These are phyloP conservation scores for Elaeis guineensis DNA, from an alignment of 176 grass and related monocot genomes.

Conservation along the genomic window DNA sequence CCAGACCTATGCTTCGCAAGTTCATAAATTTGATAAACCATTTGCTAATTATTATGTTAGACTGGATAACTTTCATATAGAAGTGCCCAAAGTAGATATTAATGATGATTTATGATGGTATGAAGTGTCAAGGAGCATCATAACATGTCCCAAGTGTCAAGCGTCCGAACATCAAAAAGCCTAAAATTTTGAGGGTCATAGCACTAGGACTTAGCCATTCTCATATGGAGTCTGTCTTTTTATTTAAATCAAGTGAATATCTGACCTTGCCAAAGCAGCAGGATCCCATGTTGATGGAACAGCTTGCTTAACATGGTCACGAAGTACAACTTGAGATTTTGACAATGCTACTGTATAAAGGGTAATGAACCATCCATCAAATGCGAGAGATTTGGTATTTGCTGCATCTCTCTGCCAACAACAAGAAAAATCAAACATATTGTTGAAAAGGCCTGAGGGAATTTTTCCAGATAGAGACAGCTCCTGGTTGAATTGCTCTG, in stretches of 20 bases:
- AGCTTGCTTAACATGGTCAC: slow-evolving; percentile 69
- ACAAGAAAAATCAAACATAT: slow-evolving; percentile 70
- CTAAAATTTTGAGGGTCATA: too few relatives aligned
- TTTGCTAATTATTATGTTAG: too few relatives aligned
- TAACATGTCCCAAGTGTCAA: too few relatives aligned
- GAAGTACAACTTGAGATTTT: slow-evolving; percentile 59
- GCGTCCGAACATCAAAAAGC: too few relatives aligned
- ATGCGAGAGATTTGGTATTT: slow-evolving; percentile 71
- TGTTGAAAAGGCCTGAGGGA: slow-evolving; percentile 78
- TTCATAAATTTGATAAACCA: too few relatives aligned
- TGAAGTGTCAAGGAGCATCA: too few relatives aligned
- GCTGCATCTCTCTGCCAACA: slow-evolving; percentile 96
- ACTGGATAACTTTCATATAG: too few relatives aligned
- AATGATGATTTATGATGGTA: too few relatives aligned
- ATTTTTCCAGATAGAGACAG: slow-evolving; percentile 88
- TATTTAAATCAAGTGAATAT: neutral
- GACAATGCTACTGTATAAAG: slow-evolving; percentile 82
- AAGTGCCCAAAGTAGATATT: too few relatives aligned
- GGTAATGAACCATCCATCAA: slow-evolving; percentile 84
- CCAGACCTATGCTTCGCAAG: too few relatives aligned
- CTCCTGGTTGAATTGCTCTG: slow-evolving; percentile 96
- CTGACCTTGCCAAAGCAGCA: slow-evolving; percentile 78
- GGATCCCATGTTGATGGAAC: slow-evolving; percentile 96
- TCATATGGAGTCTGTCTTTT: too few relatives aligned
- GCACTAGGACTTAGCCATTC: too few relatives aligned